phyloP scores from a whole-genome alignment of 2,329 filamentous ascomycete genomes.

The Ceratocystiopsis sp. region DNA sequence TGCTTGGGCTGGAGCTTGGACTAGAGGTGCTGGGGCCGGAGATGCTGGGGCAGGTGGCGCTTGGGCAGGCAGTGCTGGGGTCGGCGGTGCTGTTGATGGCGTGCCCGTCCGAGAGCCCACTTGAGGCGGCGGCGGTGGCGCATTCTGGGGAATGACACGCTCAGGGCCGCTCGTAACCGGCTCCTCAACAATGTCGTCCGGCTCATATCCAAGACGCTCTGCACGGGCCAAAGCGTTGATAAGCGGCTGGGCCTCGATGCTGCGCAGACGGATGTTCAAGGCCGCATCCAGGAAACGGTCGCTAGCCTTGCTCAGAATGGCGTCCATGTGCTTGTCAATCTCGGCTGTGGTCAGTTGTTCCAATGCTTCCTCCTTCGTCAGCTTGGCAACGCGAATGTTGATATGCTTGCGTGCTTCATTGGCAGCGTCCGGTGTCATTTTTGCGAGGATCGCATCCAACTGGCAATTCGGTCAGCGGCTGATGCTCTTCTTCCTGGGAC shows the following conservation, averaged over 20 bases:
- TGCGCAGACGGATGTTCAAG: slow-evolving; percentile 32
- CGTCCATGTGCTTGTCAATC: slow-evolving; percentile 27
- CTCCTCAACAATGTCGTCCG: slow-evolving; percentile 30
- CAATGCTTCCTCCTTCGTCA: slow-evolving; percentile 23
- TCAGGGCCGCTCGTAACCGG: slow-evolving; percentile 19
- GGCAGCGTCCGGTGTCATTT: slow-evolving; percentile 21
- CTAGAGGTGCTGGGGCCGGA: neutral
- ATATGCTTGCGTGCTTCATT: slow-evolving; percentile 26
- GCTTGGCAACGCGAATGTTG: slow-evolving; percentile 13
- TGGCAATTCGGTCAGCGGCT: too few species aligned
- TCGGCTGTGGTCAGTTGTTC: slow-evolving; percentile 22
- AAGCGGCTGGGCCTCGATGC: slow-evolving; percentile 35
- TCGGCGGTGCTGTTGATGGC: too few species aligned
- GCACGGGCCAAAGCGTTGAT: slow-evolving; percentile 40
- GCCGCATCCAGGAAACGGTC: slow-evolving; percentile 33
- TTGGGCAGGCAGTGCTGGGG: too few species aligned
- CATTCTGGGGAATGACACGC: slow-evolving; percentile 16
- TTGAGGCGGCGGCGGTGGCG: neutral
- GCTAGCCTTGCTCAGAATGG: slow-evolving; percentile 29
- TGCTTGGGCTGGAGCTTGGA: neutral
- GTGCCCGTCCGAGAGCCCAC: too few species aligned
- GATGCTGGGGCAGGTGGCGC: too few species aligned
- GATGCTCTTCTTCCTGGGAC: too few species aligned
- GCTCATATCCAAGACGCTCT: slow-evolving; percentile 39
- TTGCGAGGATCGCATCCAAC: slow-evolving; percentile 30